These are phyloP conservation scores for Teunomyces funiuensis DNA, from an alignment of 805 yeast genomes.

Conservation along the genomic window DNA sequence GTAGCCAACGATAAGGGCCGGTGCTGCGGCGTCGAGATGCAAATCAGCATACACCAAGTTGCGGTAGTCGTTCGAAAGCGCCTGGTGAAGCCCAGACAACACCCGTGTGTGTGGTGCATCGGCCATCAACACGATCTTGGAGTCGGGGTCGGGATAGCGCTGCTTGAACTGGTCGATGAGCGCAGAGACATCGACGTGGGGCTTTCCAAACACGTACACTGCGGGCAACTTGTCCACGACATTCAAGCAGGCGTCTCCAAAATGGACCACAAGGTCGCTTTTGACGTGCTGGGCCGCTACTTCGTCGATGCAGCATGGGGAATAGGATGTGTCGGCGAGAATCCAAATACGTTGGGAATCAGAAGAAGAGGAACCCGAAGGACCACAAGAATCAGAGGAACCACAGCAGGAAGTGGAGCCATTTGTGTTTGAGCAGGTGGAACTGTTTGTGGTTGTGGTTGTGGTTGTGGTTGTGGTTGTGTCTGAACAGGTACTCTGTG, in stretches of 20 bases:
- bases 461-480: too few relatives aligned
- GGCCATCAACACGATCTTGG: conserved; percentile 64
- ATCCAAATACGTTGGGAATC: conserved; percentile 52
- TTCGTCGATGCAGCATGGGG: conserved; percentile 94
- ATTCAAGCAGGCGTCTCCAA: conserved; percentile 92
- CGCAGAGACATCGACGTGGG: conserved; percentile 46
- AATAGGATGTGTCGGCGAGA: conserved; percentile 92
- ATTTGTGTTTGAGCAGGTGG: too few relatives aligned
- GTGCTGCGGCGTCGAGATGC: conserved; percentile 22
- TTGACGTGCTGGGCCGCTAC: conserved; percentile 92
- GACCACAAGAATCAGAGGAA: not conserved
- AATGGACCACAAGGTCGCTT: conserved; percentile 85
- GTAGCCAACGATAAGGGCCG: conserved; percentile 45
- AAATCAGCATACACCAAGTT: conserved; percentile 36
- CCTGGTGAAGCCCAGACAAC: conserved; percentile 41
- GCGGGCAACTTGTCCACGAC: conserved; percentile 73
- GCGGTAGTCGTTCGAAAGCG: conserved; percentile 30
- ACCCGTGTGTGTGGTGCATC: conserved; percentile 64
- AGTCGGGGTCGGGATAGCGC: conserved; percentile 32
- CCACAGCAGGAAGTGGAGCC: too few relatives aligned
- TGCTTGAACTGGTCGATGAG: conserved; percentile 42
- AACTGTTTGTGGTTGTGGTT: too few relatives aligned
- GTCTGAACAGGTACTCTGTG: too few relatives aligned
- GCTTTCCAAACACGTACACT: conserved; percentile 76
- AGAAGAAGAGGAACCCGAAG: not conserved